Percentiles rank a stretch among this genome's conserved stretches.
These are phyloP conservation scores for Agaricus subrufescens DNA, from an alignment of 768 basidiomycete species.

Conservation along the genomic window DNA sequence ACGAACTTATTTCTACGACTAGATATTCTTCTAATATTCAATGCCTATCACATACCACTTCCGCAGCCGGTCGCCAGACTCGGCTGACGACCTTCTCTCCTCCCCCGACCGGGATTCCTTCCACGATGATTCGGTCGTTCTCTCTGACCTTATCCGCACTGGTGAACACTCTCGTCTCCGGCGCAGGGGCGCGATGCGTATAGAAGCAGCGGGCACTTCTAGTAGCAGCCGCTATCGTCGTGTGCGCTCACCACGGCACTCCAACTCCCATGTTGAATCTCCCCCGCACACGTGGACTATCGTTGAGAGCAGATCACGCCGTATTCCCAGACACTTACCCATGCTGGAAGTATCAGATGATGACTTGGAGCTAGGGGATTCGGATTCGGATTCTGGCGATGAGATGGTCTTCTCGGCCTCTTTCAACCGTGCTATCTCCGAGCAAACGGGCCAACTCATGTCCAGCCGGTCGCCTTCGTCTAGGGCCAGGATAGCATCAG, in stretches of 20 bases:
- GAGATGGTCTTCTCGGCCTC: conserved; percentile 11
- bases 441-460: conserved; percentile 7
- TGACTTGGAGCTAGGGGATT: conserved; percentile 9
- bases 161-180: conserved; percentile 71
- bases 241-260: conserved; percentile 2
- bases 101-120: not conserved
- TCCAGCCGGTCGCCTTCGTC: conserved; percentile 15
- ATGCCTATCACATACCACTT: conserved; percentile 8
- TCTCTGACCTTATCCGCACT: conserved; percentile 69
- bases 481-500: conserved; percentile 6
- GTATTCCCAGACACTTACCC: conserved; percentile 4
- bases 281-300: conserved; percentile 8
- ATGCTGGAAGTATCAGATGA: conserved; percentile 7
- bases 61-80: not conserved
- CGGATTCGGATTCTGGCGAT: conserved; percentile 12
- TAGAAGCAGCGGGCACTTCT: conserved; percentile 33
- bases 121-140: conserved; percentile 61
- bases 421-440: conserved; percentile 4
- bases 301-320: conserved; percentile 3
- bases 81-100: conserved; percentile 1
- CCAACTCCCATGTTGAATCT: conserved; percentile 12
- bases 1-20: not conserved
- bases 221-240: conserved; percentile 5
- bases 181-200: conserved; percentile 67
- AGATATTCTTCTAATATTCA: conserved; percentile 6